Evolutionary conservation across 352 stramenopile species (phyloP).

Genomic region (Phytophthora gonapodyides): DNA sequence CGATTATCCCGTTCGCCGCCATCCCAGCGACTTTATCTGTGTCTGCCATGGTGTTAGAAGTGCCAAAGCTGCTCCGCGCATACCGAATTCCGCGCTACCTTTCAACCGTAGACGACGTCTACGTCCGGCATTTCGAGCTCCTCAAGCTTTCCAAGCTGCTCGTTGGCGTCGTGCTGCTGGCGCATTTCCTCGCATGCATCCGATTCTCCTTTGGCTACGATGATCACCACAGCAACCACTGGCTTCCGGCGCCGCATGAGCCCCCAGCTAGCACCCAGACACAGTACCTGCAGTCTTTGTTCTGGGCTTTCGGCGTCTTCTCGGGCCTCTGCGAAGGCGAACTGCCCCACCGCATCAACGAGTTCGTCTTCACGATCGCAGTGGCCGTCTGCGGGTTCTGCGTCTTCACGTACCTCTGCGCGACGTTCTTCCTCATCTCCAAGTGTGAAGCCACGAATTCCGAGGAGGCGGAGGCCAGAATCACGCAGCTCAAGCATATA

Average conservation of each 20-base stretch:
- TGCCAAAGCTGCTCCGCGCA: constrained; percentile 44
- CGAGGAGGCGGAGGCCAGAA: constrained; percentile 48
- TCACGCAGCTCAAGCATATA: constrained; percentile 65
- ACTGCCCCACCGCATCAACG: constrained; percentile 36
- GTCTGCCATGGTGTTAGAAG: constrained; percentile 42
- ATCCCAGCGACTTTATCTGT: constrained; percentile 10
- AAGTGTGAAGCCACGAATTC: constrained; percentile 59
- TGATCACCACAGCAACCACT: constrained; percentile 37
- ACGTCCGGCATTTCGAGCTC: constrained; percentile 56
- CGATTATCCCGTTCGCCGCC: constrained; percentile 45
- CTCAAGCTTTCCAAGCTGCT: constrained; percentile 62
- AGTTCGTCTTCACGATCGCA: constrained; percentile 63
- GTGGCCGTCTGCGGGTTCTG: constrained; percentile 57
- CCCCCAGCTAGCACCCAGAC: constrained; percentile 12
- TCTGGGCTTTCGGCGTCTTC: constrained; percentile 60
- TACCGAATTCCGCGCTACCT: constrained; percentile 48
- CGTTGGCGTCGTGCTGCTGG: constrained; percentile 39
- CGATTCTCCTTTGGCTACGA: constrained; percentile 61
- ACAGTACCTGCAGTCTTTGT: constrained; percentile 56
- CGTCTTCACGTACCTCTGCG: constrained; percentile 65
- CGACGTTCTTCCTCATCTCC: constrained; percentile 70
- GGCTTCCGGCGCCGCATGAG: constrained; percentile 30
- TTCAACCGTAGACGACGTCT: constrained; percentile 54
- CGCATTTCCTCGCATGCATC: constrained; percentile 54
- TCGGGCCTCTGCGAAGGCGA: constrained; percentile 59